phyloP scores from a whole-genome alignment of 306 rosid species.

The Heteromeles arbutifolia region DNA sequence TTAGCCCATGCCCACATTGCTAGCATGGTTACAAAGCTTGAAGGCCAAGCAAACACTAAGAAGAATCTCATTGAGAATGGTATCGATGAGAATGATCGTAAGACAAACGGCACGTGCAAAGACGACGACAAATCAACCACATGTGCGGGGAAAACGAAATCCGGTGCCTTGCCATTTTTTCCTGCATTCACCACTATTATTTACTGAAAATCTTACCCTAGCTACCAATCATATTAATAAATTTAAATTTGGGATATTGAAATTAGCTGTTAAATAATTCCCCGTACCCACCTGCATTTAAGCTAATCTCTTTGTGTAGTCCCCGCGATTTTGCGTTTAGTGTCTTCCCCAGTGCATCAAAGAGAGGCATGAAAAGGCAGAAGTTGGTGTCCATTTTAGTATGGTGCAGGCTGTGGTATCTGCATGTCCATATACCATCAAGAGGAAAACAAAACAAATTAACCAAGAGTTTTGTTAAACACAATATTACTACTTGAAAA shows the following conservation, averaged over 20 bases:
- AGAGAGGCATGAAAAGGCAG: slow-evolving; percentile 98
- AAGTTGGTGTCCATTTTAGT: slow-evolving; percentile 66
- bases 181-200: slow-evolving; percentile 45
- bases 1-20: slow-evolving; percentile 81
- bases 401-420: slow-evolving; percentile 80
- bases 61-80: slow-evolving; percentile 48
- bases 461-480: too few relatives aligned
- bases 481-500: background rate
- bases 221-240: too few relatives aligned
- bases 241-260: too few relatives aligned
- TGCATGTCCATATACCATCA: slow-evolving; percentile 23
- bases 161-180: slow-evolving; percentile 39
- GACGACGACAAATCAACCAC: slow-evolving; percentile 63
- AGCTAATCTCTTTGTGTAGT: slow-evolving; percentile 47
- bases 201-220: too few relatives aligned
- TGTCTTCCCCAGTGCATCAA: slow-evolving; percentile 71
- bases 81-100: slow-evolving; percentile 45
- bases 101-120: slow-evolving; percentile 53
- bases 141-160: slow-evolving; percentile 90
- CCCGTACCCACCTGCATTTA: slow-evolving; percentile 41
- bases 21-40: slow-evolving; percentile 31
- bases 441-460: background rate
- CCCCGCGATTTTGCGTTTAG: slow-evolving; percentile 66
- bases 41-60: slow-evolving; percentile 30
- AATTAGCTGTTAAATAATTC: too few relatives aligned